These are phyloP conservation scores for Scedosporium dehoogii DNA, from an alignment of 2,329 filamentous ascomycete genomes.

Conservation along the genomic window DNA sequence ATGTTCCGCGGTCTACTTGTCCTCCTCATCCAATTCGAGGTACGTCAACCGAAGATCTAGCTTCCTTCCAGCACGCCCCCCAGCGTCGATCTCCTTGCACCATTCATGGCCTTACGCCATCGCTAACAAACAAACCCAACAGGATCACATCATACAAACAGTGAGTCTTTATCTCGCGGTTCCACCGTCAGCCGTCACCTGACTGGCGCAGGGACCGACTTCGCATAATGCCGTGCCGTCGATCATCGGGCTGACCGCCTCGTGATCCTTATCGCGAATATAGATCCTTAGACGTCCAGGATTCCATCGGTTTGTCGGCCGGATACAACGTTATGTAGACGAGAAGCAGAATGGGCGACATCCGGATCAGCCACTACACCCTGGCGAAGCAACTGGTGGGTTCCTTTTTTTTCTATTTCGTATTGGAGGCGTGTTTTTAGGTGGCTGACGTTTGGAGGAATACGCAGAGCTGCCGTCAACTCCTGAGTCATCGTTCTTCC, in stretches of 20 bases:
- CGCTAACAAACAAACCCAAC: neutral
- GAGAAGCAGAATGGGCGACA: constrained; percentile 38
- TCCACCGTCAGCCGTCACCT: neutral
- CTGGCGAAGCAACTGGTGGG: constrained; percentile 41
- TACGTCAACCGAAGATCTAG: neutral
- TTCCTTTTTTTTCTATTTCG: neutral
- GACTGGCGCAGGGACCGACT: neutral
- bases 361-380: constrained; percentile 38
- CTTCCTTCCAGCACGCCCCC: neutral
- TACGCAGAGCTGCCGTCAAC: constrained; percentile 14
- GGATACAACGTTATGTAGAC: constrained; percentile 40
- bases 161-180: neutral
- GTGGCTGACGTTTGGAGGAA: constrained; percentile 18
- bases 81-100: neutral
- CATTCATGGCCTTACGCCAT: neutral
- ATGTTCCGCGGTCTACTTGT: neutral
- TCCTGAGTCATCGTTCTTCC: constrained; percentile 28
- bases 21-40: neutral
- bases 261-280: neutral
- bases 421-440: neutral
- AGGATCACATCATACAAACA: neutral
- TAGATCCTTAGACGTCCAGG: constrained; percentile 40
- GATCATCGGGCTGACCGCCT: neutral
- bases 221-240: neutral
- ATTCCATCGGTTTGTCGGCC: constrained; percentile 42